These are phyloP conservation scores for Zygosaccharomyces siamensis DNA, from an alignment of 805 yeast genomes.

Conservation along the genomic window DNA sequence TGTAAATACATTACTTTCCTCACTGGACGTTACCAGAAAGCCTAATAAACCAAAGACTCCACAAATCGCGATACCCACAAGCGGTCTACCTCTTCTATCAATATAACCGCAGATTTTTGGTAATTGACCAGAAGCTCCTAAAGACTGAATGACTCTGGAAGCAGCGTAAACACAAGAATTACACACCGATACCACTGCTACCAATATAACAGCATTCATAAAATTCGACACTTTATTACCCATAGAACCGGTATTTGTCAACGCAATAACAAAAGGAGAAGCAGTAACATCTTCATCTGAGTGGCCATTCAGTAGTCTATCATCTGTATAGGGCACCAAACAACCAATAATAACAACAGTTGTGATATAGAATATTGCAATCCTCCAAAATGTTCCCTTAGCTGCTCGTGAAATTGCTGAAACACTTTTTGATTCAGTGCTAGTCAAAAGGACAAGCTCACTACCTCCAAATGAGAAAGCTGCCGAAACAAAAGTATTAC, in stretches of 20 bases:
- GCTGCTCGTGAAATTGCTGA: constrained; percentile 57
- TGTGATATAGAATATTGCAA: constrained; percentile 51
- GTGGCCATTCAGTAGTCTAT: constrained; percentile 46
- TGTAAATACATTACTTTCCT: constrained; percentile 54
- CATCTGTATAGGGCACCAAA: constrained; percentile 63
- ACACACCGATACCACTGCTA: constrained; percentile 57
- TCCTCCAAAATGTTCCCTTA: constrained; percentile 53
- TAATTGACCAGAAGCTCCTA: constrained; percentile 49
- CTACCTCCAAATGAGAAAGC: constrained; percentile 70
- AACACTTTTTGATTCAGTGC: constrained; percentile 42
- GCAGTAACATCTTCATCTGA: constrained; percentile 40
- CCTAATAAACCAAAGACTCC: constrained; percentile 51
- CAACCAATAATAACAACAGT: constrained; percentile 56
- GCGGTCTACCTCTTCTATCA: constrained; percentile 51
- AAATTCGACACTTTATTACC: constrained; percentile 47
- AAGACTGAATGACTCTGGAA: constrained; percentile 51
- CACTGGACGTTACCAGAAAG: constrained; percentile 56
- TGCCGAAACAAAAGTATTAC: constrained; percentile 62
- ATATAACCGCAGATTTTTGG: constrained; percentile 46
- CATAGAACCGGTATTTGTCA: constrained; percentile 45
- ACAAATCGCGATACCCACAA: constrained; percentile 43
- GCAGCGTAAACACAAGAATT: constrained; percentile 58
- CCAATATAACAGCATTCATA: constrained; percentile 54
- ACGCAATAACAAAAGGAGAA: constrained; percentile 49
- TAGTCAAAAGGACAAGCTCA: constrained; percentile 59